A percentile compares a stretch with the other conserved stretches of the same genome.
phyloP scores from a whole-genome alignment of 2,329 filamentous ascomycete species.

The Colletotrichum sp. region DNA sequence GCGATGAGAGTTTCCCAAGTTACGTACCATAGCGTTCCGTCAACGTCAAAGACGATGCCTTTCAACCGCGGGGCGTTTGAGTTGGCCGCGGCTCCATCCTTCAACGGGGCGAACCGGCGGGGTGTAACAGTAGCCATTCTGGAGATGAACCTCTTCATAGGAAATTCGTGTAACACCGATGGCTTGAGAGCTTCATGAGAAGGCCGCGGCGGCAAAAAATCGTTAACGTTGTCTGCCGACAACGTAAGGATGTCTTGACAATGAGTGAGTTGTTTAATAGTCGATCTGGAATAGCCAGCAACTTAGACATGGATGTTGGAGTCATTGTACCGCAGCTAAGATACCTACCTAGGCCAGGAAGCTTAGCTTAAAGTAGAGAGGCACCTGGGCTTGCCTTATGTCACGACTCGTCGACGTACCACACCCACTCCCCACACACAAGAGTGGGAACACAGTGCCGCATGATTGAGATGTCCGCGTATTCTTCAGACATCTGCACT shows the following conservation, averaged over 20 bases:
- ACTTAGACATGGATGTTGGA: background rate
- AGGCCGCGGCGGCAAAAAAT: background rate
- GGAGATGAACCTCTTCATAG: conserved; percentile 36
- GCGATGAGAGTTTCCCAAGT: background rate
- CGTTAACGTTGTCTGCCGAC: background rate
- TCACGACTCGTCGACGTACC: background rate
- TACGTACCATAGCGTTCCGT: conserved; percentile 88
- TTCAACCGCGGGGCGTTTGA: conserved; percentile 51
- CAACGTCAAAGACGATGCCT: conserved; percentile 87
- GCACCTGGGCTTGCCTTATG: background rate
- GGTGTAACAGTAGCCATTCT: conserved; percentile 46
- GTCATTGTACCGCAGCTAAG: background rate
- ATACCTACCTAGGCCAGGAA: background rate
- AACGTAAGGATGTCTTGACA: background rate
- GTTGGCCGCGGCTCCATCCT: conserved; percentile 34
- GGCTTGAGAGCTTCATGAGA: background rate
- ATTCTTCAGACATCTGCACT: background rate
- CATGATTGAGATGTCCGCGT: background rate
- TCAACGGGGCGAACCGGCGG: conserved; percentile 63
- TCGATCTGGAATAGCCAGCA: background rate
- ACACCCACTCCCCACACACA: background rate
- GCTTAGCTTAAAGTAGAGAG: background rate
- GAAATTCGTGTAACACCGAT: background rate
- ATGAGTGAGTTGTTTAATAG: background rate
- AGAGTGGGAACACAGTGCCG: background rate